These are phyloP conservation scores for Coffea humblotiana DNA, from an alignment of 305 asterid species.

Conservation along the genomic window DNA sequence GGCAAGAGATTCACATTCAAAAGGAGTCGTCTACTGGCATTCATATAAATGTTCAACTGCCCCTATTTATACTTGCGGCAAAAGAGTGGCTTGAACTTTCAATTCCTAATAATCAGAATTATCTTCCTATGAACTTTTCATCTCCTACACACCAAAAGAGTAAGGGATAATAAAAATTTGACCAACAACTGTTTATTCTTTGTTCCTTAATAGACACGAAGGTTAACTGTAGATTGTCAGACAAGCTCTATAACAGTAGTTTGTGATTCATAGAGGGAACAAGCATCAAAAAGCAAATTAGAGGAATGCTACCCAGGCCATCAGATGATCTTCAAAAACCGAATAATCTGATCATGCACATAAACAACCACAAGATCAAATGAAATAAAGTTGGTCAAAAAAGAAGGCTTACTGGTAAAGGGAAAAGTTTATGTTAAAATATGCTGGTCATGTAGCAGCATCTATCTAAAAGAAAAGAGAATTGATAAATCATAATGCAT, in stretches of 20 bases:
- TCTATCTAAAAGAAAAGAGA: not conserved
- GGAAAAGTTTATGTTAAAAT: not conserved
- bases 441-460: not conserved
- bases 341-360: not conserved
- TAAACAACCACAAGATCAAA: not conserved
- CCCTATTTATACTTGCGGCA: not conserved
- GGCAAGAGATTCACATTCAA: not conserved
- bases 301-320: not conserved
- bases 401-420: not conserved
- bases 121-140: not conserved
- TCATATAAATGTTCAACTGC: not conserved
- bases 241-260: not conserved
- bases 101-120: not conserved
- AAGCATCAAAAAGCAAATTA: not conserved
- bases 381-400: not conserved
- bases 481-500: not conserved
- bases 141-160: not conserved
- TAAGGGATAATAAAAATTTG: not conserved
- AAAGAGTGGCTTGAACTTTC: not conserved
- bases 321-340: not conserved
- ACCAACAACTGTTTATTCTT: not conserved
- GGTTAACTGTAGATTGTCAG: not conserved
- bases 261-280: not conserved
- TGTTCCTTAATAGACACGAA: not conserved
- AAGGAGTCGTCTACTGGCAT: not conserved